Evolutionary conservation across 768 basidiomycete genomes (phyloP), one percentile per base, ranked within the genome.

Genomic region (Podaxis sp.): DNA sequence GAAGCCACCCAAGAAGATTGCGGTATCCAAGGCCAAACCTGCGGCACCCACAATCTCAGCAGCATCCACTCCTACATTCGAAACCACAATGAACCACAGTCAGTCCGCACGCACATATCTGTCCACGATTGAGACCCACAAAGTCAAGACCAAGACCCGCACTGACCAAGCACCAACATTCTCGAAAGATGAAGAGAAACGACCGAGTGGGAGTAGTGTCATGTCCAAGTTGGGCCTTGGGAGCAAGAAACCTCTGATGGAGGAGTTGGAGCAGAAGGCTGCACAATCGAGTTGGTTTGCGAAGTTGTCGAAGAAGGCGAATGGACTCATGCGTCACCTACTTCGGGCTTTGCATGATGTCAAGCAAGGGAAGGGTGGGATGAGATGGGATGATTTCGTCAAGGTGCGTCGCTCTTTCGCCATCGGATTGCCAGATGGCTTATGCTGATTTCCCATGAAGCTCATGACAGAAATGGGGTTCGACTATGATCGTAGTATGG

Each of bases 301-400:
- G 13, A 83, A 77, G 56, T 69, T 90, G 43, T 76, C 79, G 59
- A 88, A 85, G 75, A 90, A 82, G 73, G 81, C 87, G 3, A 77
- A 74, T 36, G 75, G 70, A 19, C 78, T 79, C 50, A 85, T 91
- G 87, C 85, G 87, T 53, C 87, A 89, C 70, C 73, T 93, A 6
- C 69, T 93, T 61, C 77, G 78, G 43, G 83, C 84, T 6, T 74
- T 80, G 38, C 79, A 83, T 29, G 84, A 86, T 58, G 81, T 85
- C 54, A 85, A 79, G 61, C 75, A 80, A 63, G 87, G 86, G 5
- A 70, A 77, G 55, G 75, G 80, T 24, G 70, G 83, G 22, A 85
- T 94, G 87, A 87, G 88, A 64, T 93, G 92, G 92, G 89, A 93
- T 38, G 76, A 84, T 61, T 91, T 94, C 70, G 70, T 92, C 37